Evolutionary conservation across 768 basidiomycete species (phyloP), one percentile per base, ranked within the genome.

Genomic region (Baorangia bicolor): DNA sequence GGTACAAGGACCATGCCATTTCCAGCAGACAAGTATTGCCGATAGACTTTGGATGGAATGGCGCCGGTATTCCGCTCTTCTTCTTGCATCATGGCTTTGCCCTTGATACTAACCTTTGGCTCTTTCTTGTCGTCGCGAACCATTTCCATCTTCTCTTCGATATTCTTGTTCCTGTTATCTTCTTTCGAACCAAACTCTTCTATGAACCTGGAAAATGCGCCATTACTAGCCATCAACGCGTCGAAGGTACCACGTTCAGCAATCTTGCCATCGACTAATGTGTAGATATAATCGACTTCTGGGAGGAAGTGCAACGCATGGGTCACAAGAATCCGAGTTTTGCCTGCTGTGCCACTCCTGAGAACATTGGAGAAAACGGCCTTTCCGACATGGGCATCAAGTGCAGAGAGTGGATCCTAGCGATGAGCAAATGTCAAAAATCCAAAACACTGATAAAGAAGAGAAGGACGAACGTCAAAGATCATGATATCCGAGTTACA

Each of bases 301-400:
- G 90, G 88, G 25, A 98, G 80, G 76, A 95, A 90, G 71, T 96
- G 93, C 10, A 96, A 78, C 1, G 91, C 92, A 65, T 96, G 93
- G 0, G 94, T 98, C 43, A 96, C 93, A 49, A 98, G 83, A 43
- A 98, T 77, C 28, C 92, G 82, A 9, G 94, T 96, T 69, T 92
- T 92, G 41, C 78, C 81, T 5, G 75, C 66, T 14, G 83, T 74
- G 16, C 78, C 80, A 51, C 83, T 82, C 53, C 84, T 78, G 45
- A 96, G 80, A 12, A 93, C 89, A 55, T 94, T 87, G 65, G 90
- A 83, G 75, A 96, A 94, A 14, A 95, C 85, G 4, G 84, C 80
- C 69, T 90, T 90, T 38, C 93, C 94, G 46, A 96, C 92, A 66
- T 94, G 92, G 6, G 93, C 92, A 67, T 98, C 94, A 12, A 98